Percentiles rank a stretch among this genome's conserved stretches.
Conservation (phyloP, 371 early-diverging fungal genomes). For the Saksenaea oblongispora region DNA sequence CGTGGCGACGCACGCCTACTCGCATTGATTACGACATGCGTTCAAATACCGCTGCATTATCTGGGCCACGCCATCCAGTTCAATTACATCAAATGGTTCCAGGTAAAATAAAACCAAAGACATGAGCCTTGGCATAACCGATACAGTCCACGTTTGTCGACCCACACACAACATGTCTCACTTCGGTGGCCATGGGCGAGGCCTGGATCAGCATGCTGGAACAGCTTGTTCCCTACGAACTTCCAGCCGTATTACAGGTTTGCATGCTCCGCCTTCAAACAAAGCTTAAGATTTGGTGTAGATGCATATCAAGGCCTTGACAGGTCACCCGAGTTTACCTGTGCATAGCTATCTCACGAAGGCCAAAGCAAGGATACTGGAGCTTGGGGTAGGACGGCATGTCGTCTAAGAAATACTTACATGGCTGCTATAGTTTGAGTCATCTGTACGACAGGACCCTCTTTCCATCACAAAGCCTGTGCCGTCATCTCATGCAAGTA, state of each 20-base stretch:
- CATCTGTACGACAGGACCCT: slow-evolving; percentile 15
- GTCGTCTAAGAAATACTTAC: neutral
- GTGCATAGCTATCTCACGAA: slow-evolving; percentile 5
- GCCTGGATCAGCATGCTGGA: slow-evolving; percentile 14
- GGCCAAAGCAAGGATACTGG: slow-evolving; percentile 19
- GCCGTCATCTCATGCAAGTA: neutral
- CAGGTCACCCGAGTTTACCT: neutral
- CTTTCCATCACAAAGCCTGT: neutral
- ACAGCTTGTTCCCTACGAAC: slow-evolving; percentile 16
- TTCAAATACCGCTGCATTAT: slow-evolving; percentile 20
- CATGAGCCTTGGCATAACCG: neutral
- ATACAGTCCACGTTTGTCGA: slow-evolving; percentile 14
- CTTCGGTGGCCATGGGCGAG: slow-evolving; percentile 9
- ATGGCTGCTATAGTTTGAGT: slow-evolving; percentile 16
- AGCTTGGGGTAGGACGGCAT: slow-evolving; percentile 20
- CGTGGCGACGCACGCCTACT: neutral
- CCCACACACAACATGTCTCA: slow-evolving; percentile 2
- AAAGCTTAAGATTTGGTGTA: neutral
- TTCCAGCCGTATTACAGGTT: slow-evolving; percentile 27
- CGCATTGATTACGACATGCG: slow-evolving; percentile 5
- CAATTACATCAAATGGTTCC: slow-evolving; percentile 22
- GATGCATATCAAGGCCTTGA: neutral
- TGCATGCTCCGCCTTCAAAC: neutral
- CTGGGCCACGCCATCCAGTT: slow-evolving; percentile 13
- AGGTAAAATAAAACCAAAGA: slow-evolving; percentile 5